These are phyloP conservation scores for Beauveria caledonica DNA, from an alignment of 2,329 filamentous ascomycete genomes.

Conservation along the genomic window DNA sequence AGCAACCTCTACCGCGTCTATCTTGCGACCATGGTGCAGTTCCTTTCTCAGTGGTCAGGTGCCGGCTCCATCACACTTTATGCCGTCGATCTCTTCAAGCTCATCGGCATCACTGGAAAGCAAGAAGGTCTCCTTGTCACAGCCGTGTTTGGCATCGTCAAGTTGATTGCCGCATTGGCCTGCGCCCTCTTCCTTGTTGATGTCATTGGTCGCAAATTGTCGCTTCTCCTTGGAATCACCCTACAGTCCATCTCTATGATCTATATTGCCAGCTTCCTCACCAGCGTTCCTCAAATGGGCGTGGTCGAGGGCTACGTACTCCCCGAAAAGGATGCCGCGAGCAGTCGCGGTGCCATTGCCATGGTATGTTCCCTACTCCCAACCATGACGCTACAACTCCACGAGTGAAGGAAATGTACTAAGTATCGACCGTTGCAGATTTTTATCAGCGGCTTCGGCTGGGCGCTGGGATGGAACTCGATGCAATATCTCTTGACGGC, in stretches of 20 bases:
- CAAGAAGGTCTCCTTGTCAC: slow-evolving; percentile 65
- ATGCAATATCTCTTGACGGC: slow-evolving; percentile 74
- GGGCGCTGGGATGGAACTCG: slow-evolving; percentile 65
- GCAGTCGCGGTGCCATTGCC: slow-evolving; percentile 59
- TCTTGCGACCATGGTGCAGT: slow-evolving; percentile 58
- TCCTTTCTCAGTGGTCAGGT: slow-evolving; percentile 67
- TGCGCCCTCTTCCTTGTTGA: slow-evolving; percentile 76
- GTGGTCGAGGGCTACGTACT: slow-evolving; percentile 40
- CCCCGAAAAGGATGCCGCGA: slow-evolving; percentile 38
- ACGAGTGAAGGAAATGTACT: neutral
- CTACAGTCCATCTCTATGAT: slow-evolving; percentile 54
- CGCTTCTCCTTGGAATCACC: slow-evolving; percentile 51
- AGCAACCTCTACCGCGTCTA: slow-evolving; percentile 68
- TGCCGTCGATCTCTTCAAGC: slow-evolving; percentile 62
- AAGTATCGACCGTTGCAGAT: slow-evolving; percentile 29
- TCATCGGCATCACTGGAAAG: slow-evolving; percentile 61
- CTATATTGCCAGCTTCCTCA: slow-evolving; percentile 55
- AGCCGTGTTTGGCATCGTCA: slow-evolving; percentile 68
- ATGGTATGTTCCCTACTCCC: slow-evolving; percentile 35
- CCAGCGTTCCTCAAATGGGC: slow-evolving; percentile 51
- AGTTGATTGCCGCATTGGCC: slow-evolving; percentile 56
- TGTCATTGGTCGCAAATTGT: slow-evolving; percentile 65
- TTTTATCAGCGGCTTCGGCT: slow-evolving; percentile 59
- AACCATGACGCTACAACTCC: neutral
- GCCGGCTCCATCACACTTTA: slow-evolving; percentile 70